Percentiles rank a stretch among this genome's conserved stretches.
These are phyloP conservation scores for Tetrapisispora namnaoensis DNA, from an alignment of 805 yeast species.

Conservation along the genomic window DNA sequence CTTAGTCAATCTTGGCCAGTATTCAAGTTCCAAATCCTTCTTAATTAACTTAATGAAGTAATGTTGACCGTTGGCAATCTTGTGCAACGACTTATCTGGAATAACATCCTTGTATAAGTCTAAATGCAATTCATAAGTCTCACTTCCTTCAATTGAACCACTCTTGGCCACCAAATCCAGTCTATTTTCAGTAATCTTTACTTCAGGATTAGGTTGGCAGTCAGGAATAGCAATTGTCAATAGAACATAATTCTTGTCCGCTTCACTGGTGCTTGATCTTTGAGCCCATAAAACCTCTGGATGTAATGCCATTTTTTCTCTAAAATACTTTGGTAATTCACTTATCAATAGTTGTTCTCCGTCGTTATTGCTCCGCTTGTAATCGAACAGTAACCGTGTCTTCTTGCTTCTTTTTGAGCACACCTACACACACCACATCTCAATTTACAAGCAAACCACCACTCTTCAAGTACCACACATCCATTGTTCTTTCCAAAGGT, in stretches of 20 bases:
- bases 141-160: constrained; percentile 26
- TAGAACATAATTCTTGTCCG: constrained; percentile 62
- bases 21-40: constrained; percentile 65
- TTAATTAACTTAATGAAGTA: constrained; percentile 51
- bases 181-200: constrained; percentile 47
- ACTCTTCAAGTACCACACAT: too few relatives aligned
- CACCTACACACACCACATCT: too few relatives aligned
- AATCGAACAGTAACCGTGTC: too few relatives aligned
- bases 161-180: constrained; percentile 39
- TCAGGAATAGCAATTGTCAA: constrained; percentile 69
- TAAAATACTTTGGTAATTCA: background rate
- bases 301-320: constrained; percentile 9
- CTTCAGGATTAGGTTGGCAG: constrained; percentile 43
- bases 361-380: too few relatives aligned
- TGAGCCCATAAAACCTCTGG: constrained; percentile 89
- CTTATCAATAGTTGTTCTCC: too few relatives aligned
- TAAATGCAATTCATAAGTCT: constrained; percentile 50
- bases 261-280: constrained; percentile 71
- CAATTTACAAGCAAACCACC: too few relatives aligned
- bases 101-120: constrained; percentile 74
- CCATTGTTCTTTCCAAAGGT: too few relatives aligned
- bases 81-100: constrained; percentile 48
- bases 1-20: constrained; percentile 92
- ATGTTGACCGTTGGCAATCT: constrained; percentile 44
- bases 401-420: too few relatives aligned